Evolutionary conservation across 2,329 filamentous ascomycete species (phyloP), one percentile per base, ranked within the genome.

Genomic region (Cytospora mali): DNA sequence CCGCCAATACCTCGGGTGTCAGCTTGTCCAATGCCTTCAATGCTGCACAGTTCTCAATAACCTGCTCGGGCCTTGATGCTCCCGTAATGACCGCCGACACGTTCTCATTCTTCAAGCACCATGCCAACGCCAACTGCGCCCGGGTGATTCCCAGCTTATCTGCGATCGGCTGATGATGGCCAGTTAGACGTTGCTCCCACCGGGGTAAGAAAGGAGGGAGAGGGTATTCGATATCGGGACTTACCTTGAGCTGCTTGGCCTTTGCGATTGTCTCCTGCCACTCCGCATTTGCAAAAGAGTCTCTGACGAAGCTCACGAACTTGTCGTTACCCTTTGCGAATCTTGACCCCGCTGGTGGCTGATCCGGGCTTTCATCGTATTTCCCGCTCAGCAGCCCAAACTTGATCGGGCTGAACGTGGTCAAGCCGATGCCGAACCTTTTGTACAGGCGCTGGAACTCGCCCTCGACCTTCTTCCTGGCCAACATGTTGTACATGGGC

Each of bases 401-500:
- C 50, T 81, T 82, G 16, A 86, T 77, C 27, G 84, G 83, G 35
- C 76, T 80, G 80, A 82, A 85, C 70, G 75, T 76, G 83, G 88
- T 89, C 54, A 89, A 74, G 1, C 87, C 87, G 1, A 86, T 75
- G 0, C 85, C 84, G 61, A 80, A 77, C 51, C 85, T 79, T 52
- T 82, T 75, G 72, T 88, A 89, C 21, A 90, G 75, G 33, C 83
- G 83, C 64, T 81, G 79, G 74, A 82, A 89, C 68, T 90, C 85
- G 58, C 79, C 79, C 73, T 90, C 88, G 18, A 90, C 87, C 69
- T 84, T 84, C 66, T 84, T 77, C 31, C 88, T 82, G 28, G 75
- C 75, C 2, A 90, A 76, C 68, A 89, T 80, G 75, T 89, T 90
- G 77, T 90, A 90, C 66, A 84, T 79, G 0, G 88, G 87, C 75